Base-by-base conservation (phyloP, 176 grass and related monocot species). In the Eleusine indica region DNA sequence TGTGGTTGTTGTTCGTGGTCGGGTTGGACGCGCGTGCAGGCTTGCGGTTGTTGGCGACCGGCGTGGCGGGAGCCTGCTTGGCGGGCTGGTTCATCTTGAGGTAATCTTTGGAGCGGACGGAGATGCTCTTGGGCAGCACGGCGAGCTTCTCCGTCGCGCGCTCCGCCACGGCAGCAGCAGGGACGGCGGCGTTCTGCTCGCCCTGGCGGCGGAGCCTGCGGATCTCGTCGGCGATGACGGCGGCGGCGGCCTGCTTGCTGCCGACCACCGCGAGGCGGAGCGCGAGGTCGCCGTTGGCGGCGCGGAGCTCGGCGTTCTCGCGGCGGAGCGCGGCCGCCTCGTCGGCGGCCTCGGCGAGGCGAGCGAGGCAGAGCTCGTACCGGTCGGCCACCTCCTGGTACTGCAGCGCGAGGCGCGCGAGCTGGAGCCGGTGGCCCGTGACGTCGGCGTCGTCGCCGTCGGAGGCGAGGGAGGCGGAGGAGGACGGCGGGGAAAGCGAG, bases 311-410 rank as follows among this genome's bases (percentile, higher is more conserved):
- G 72, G 86, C 78, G 21, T 99, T 99, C 68, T 96, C 93, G 30
- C 51, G 86, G 47, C 91, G 91, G 43, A 99, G 87, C 6, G 78
- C 64, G 2, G 89, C 89, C 3, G 88, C 91, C 77, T 99, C 91
- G 44, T 94, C 91, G 40, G 73, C 48, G 6, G 86, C 86, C 69
- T 94, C 97, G 64, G 90, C 89, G 83, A 99, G 97, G 78, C 87
- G 93, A 63, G 87, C 90, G 61, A 96, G 83, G 78, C 93, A 96
- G 82, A 91, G 70, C 65, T 96, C 96, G 83, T 99, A 99, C 81
- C 89, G 85, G 29, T 99, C 91, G 54, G 86, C 82, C 74, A 96
- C 91, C 74, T 91, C 89, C 83, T 89, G 97, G 81, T 94, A 99
- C 80, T 92, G 93, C 87, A 94, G 93, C 75, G 89, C 82, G 68